phyloP scores from a whole-genome alignment of 2,329 filamentous ascomycete species.

The Cladosporium oxysporum region DNA sequence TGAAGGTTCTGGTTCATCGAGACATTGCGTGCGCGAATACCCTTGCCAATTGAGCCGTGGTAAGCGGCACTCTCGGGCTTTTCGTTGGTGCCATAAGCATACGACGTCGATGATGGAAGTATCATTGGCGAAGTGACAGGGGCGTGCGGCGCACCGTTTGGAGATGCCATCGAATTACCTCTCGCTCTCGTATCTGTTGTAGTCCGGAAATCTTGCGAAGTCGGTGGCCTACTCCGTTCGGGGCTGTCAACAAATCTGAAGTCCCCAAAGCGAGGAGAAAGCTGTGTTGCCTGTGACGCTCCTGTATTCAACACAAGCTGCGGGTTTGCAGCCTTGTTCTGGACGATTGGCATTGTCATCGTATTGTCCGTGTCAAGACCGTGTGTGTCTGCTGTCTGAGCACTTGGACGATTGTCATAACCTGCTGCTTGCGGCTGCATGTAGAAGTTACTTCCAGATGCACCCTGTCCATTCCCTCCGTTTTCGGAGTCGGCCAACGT shows the following conservation, averaged over 20 bases:
- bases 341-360: neutral
- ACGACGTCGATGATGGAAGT: slow-evolving; percentile 3
- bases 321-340: neutral
- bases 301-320: neutral
- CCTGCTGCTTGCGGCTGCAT: slow-evolving; percentile 29
- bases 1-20: slow-evolving; percentile 21
- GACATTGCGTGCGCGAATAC: slow-evolving; percentile 20
- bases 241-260: slow-evolving; percentile 26
- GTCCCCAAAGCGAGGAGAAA: slow-evolving; percentile 22
- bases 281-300: neutral
- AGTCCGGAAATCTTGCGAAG: slow-evolving; percentile 3
- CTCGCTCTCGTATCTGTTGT: neutral
- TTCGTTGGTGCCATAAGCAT: slow-evolving; percentile 17
- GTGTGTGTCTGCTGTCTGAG: neutral
- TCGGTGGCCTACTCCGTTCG: slow-evolving; percentile 20
- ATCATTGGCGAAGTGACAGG: neutral
- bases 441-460: slow-evolving; percentile 23
- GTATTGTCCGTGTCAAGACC: neutral
- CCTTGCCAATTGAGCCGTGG: slow-evolving; percentile 22
- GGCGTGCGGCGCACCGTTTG: neutral
- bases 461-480: slow-evolving; percentile 19
- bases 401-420: slow-evolving; percentile 4
- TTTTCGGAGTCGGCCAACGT: slow-evolving; percentile 13
- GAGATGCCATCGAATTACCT: neutral
- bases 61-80: slow-evolving; percentile 22